Conservation (phyloP, 2,329 filamentous ascomycete genomes). For the Aspergillus sp. region DNA sequence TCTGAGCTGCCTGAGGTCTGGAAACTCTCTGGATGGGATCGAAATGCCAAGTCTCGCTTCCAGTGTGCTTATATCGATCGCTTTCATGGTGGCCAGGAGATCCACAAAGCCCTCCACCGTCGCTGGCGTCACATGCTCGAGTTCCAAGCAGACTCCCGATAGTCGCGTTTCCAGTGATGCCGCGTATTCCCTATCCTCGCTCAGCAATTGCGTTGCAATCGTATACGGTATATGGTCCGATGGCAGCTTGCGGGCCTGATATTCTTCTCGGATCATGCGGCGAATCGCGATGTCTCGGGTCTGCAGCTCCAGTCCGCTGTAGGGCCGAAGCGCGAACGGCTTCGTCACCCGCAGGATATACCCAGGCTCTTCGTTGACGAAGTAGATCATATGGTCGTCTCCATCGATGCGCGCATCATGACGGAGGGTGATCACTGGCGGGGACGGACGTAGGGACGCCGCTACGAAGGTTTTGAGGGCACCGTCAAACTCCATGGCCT, state of each 20-base stretch:
- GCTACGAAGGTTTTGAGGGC: too few species aligned
- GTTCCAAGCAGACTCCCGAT: background rate
- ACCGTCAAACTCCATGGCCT: too few species aligned
- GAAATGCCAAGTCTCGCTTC: background rate
- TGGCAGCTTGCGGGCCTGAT: background rate
- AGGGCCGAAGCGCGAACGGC: background rate
- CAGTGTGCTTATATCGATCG: background rate
- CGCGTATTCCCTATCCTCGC: background rate
- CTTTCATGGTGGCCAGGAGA: background rate
- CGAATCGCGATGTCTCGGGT: background rate
- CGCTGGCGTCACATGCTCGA: background rate
- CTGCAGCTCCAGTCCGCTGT: background rate
- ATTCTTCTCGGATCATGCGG: background rate
- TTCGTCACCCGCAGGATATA: conserved; percentile 1
- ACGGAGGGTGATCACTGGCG: too few species aligned
- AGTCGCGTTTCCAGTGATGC: background rate
- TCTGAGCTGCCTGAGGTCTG: background rate
- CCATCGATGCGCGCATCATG: background rate
- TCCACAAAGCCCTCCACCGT: background rate
- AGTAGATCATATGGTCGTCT: conserved; percentile 6
- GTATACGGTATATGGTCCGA: background rate
- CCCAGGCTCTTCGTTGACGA: background rate
- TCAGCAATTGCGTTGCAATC: background rate
- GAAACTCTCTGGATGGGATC: background rate
- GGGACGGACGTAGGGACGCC: too few species aligned